These are phyloP conservation scores for Pythium rhizo-oryzae DNA, from an alignment of 352 stramenopile species.

Conservation along the genomic window DNA sequence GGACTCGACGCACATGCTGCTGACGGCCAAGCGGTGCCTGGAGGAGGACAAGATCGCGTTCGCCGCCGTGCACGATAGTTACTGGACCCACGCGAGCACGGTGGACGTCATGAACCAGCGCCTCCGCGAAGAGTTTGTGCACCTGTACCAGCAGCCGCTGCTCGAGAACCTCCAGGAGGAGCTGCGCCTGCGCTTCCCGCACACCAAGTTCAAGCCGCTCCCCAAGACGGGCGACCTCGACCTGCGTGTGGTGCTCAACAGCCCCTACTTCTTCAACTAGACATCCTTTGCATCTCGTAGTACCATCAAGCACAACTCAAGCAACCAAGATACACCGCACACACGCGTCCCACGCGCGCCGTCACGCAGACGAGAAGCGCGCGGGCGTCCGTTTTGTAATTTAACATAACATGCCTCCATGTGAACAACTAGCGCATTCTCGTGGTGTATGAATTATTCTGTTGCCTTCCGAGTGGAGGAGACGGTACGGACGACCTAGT, in stretches of 20 bases:
- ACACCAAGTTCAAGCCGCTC: conserved; percentile 94
- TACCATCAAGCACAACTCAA: not conserved
- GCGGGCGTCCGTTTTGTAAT: conserved; percentile 25
- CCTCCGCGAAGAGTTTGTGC: conserved; percentile 94
- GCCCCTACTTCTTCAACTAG: conserved; percentile 99
- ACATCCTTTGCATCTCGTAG: conserved; percentile 4
- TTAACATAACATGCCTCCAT: conserved; percentile 23
- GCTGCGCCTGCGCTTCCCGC: conserved; percentile 95
- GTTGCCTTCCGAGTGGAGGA: too few species aligned
- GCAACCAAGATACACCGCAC: not conserved
- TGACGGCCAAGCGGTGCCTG: conserved; percentile 96
- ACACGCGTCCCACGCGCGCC: not conserved
- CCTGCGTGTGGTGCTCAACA: conserved; percentile 94
- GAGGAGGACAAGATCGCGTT: conserved; percentile 93
- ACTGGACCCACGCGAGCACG: conserved; percentile 97
- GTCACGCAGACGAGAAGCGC: not conserved
- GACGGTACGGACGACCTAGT: conserved; percentile 30
- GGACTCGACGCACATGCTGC: conserved; percentile 99
- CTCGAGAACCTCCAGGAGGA: conserved; percentile 94
- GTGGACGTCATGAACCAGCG: conserved; percentile 97
- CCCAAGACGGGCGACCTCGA: conserved; percentile 94
- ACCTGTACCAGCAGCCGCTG: conserved; percentile 97
- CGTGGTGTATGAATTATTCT: too few species aligned
- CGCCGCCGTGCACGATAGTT: conserved; percentile 99
- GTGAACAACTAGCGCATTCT: not conserved